Evolutionary conservation across 2,329 filamentous ascomycete genomes (phyloP), one percentile per base, ranked within the genome.

Genomic region (Calonectria leucothoes): DNA sequence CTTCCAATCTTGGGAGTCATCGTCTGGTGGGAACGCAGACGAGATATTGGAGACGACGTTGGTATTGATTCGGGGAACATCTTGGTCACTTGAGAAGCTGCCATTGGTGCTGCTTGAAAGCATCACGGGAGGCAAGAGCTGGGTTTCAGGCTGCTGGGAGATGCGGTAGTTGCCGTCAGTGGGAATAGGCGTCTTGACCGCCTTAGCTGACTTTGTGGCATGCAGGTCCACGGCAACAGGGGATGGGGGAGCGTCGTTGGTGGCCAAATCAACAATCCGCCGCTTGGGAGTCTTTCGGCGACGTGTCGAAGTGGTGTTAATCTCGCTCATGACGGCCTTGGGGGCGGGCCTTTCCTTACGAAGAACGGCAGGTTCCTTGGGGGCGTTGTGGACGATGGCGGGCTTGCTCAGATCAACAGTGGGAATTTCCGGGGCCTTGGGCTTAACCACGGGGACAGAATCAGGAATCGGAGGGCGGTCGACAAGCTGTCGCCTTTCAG

Each of bases 401-500:
- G 92, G 90, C 79, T 94, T 95, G 85, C 91, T 92, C 20, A 94
- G 90, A 73, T 94, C 89, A 3, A 93, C 88, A 6, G 90, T 88
- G 10, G 89, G 87, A 12, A 92, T 85, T 77, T 94, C 93, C 17
- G 91, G 89, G 5, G 89, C 88, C 31, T 89, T 87, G 17, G 93
- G 91, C 82, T 93, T 95, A 71, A 98, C 90, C 20, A 98, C 93
- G 0, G 95, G 95, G 11, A 95, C 92, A 45, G 91, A 92, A 31
- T 94, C 90, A 23, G 93, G 91, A 78, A 97, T 93, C 2, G 94
- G 93, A 14, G 89, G 94, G 59, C 96, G 92, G 65, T 98, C 96
- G 6, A 96, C 90, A 52, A 99, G 89, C 77, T 94, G 93, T 80
- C 95, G 95, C 82, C 92, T 93, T 86, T 99, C 97, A 20, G 92